Evolutionary conservation across 2,329 filamentous ascomycete species (phyloP), one percentile per base, ranked within the genome.

Genomic region (Ascosphaera acerosa): DNA sequence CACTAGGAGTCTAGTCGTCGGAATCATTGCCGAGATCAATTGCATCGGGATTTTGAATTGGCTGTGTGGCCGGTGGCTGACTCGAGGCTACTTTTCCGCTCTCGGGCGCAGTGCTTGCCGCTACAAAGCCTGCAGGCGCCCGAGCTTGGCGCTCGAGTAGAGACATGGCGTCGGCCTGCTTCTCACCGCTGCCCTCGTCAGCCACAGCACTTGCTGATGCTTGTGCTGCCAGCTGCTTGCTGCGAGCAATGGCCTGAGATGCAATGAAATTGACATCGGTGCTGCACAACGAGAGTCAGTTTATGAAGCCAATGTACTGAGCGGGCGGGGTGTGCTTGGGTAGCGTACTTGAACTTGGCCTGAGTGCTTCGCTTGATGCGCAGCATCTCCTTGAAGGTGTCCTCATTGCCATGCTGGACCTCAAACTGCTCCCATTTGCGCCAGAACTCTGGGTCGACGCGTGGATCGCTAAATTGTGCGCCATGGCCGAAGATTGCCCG

Each of bases 321-420:
- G n/a, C n/a, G n/a, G n/a, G n/a, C n/a, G n/a, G 9, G 25, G 23
- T 7, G 20, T 23, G 20, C 9, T 12, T 7, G 20, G 25, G 25
- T n/a, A 29, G 54, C 59, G 46, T 62, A 68, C 64, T 94, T 94
- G 62, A 89, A 97, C 56, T 92, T 78, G 32, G 87, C 84, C 52
- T 92, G 81, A 9, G 97, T 87, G 52, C 80, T 91, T 48, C 87
- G 64, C 62, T 94, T 97, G 60, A 97, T 81, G 18, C 87, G 73
- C 38, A 94, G 62, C 87, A 97, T 97, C 50, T 97, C 87, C 58
- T 91, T 92, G 63, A 89, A 97, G 0, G 89, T 97, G 50, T 97
- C 87, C 51, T 97, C 89, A 54, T 97, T 97, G 40, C 87, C 87
- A 47, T 97, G 87, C 49, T 89, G 76, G 15, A 94, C 81, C 53